Conservation (phyloP, 805 yeast species). For the Ogataea degrootiae region DNA sequence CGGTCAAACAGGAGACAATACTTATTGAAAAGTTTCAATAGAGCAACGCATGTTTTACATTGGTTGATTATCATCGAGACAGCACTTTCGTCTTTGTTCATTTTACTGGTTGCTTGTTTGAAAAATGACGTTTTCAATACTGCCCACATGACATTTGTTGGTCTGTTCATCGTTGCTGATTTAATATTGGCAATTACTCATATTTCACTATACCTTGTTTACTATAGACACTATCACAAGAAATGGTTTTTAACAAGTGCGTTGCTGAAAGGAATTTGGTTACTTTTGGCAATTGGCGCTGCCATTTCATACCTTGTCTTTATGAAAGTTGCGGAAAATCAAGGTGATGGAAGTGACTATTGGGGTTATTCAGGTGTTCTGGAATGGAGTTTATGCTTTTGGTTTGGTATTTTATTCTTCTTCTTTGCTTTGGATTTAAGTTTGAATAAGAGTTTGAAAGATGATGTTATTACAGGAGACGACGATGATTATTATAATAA, state of each 20-base stretch:
- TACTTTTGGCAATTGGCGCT: constrained; percentile 55
- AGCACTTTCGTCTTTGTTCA: constrained; percentile 53
- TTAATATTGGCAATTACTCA: constrained; percentile 48
- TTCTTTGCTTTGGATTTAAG: constrained; percentile 63
- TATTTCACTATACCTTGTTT: constrained; percentile 38
- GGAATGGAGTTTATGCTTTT: constrained; percentile 87
- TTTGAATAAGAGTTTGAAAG: constrained; percentile 13
- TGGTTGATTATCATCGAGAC: constrained; percentile 20
- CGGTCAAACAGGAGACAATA: constrained; percentile 45
- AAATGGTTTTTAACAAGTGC: constrained; percentile 39
- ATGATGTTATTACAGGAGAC: constrained; percentile 5
- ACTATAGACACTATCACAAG: constrained; percentile 20
- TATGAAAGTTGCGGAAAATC: constrained; percentile 14
- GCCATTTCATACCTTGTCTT: constrained; percentile 62
- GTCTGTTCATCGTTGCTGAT: constrained; percentile 62
- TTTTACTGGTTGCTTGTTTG: constrained; percentile 69
- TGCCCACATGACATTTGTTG: constrained; percentile 67
- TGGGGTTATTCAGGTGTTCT: constrained; percentile 55
- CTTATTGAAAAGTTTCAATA: constrained; percentile 43
- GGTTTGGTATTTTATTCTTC: constrained; percentile 68
- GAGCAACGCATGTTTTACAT: constrained; percentile 18
- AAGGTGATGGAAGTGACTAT: constrained; percentile 27
- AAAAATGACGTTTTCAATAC: constrained; percentile 52
- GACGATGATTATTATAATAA: constrained; percentile 1
- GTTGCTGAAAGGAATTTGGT: constrained; percentile 58